Evolutionary conservation across 1,284 basidiomycete genomes (phyloP), one percentile per base, ranked within the genome.

Genomic region (Earliella scabrosa): DNA sequence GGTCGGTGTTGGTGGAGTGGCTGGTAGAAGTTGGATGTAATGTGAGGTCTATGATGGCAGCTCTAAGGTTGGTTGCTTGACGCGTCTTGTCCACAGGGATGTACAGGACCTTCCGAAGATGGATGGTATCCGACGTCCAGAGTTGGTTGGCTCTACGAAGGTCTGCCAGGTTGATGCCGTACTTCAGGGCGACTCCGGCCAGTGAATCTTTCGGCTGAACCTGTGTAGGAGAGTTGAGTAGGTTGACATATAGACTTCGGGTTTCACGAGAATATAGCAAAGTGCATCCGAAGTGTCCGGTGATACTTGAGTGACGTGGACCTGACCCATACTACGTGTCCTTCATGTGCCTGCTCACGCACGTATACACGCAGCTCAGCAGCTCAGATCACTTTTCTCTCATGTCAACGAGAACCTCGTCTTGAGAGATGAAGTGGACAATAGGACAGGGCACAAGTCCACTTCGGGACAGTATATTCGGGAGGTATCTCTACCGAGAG

Each of bases 51-150:
- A 49, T 44, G 24, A 60, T 34, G 50, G 55, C 51, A 24, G 39
- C 35, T 48, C 56, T 59, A 43, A 69, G 54, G 14, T 70, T 63
- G 48, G 65, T 72, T 41, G 71, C 64, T 24, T 71, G 71, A 18
- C 70, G 67, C 34, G 73, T 68, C 52, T 72, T 74, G 63, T 78
- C 72, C 26, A 88, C 64, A 1, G 95, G 94, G 55, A 97, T 89
- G 66, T 91, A 88, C 40, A 98, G 82, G 8, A 86, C 79, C 39
- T 87, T 87, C 36, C 94, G 88, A 32, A 95, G 80, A 71, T 96
- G 92, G 45, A 98, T 90, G 0, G 92, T 82, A 69, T 97, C 95
- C 14, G 90, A 89, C 1, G 92, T 73, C 95, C 95, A 97, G 4
- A 98, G 78, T 60, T 95, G 92, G 73, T 98, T 98, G 38, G 86